These are phyloP conservation scores for Suhomyces atakaporum DNA, from an alignment of 1,139 yeast species.

Conservation along the genomic window DNA sequence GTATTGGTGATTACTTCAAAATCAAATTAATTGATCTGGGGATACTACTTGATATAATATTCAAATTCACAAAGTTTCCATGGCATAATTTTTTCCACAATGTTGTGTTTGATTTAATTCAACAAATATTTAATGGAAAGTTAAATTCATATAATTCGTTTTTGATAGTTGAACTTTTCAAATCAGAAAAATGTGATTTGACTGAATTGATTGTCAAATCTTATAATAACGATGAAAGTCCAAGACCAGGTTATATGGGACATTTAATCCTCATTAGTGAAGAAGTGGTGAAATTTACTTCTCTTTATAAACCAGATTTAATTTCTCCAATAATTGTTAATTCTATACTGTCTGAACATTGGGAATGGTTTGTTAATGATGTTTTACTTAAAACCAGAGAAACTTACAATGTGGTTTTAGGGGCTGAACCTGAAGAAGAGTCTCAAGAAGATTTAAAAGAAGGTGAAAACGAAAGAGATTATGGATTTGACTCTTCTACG, in stretches of 20 bases:
- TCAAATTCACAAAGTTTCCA: conserved; percentile 42
- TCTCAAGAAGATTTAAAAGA: conserved; percentile 18
- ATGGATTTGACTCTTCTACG: conserved; percentile 36
- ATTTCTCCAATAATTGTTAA: conserved; percentile 46
- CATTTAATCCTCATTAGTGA: conserved; percentile 50
- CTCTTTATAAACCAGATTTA: conserved; percentile 50
- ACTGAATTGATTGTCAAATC: conserved; percentile 37
- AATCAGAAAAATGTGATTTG: conserved; percentile 32
- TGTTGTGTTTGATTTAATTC: conserved; percentile 51
- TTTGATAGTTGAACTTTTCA: conserved; percentile 46
- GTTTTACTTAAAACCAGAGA: conserved; percentile 47
- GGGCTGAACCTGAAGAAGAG: conserved; percentile 35
- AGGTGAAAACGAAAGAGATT: conserved; percentile 17
- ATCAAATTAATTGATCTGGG: conserved; percentile 45
- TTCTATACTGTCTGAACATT: conserved; percentile 37
- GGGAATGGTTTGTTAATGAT: conserved; percentile 52
- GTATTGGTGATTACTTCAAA: conserved; percentile 49
- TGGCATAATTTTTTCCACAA: conserved; percentile 55
- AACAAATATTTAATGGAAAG: conserved; percentile 52
- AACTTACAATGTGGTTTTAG: conserved; percentile 48
- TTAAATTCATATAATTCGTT: conserved; percentile 51
- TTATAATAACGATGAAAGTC: conserved; percentile 27
- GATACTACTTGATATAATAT: conserved; percentile 35
- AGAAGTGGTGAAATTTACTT: conserved; percentile 51
- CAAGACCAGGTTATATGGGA: conserved; percentile 52